Evolutionary conservation across 2,329 filamentous ascomycete species (phyloP).

Genomic region (Trichoderma sp.): DNA sequence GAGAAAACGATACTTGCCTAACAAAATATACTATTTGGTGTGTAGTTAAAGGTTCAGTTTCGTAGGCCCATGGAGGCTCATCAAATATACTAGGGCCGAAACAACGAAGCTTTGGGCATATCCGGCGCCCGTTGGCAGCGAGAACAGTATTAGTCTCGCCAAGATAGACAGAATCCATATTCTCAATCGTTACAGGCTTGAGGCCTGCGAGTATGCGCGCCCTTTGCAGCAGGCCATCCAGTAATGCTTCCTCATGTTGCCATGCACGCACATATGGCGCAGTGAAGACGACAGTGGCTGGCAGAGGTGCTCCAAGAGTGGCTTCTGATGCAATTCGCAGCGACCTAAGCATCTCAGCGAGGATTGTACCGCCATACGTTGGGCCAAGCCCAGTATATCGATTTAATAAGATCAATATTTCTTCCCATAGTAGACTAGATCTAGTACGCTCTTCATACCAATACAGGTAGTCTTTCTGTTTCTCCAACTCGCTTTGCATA

Average conservation of each 20-base stretch:
- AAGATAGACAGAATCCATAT: background rate
- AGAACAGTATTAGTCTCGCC: background rate
- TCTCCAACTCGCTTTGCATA: no score
- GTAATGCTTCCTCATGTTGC: fast-evolving
- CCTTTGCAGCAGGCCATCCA: background rate
- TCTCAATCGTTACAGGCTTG: background rate
- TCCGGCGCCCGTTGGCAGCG: background rate
- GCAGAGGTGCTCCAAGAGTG: no score
- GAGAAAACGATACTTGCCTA: background rate
- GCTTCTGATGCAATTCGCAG: no score
- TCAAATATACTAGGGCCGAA: background rate
- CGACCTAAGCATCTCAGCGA: no score
- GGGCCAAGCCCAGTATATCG: no score
- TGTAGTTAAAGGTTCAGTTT: background rate
- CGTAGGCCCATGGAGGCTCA: background rate
- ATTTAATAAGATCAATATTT: no score
- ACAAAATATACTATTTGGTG: background rate
- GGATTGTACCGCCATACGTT: no score
- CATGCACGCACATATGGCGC: no score
- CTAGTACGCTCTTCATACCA: no score
- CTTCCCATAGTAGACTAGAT: no score
- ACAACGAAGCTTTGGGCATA: background rate
- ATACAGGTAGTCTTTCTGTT: no score
- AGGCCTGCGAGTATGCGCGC: background rate
- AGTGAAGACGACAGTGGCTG: no score